Base-by-base conservation (phyloP, 345 rosid genomes). In the Moringa oleifera region DNA sequence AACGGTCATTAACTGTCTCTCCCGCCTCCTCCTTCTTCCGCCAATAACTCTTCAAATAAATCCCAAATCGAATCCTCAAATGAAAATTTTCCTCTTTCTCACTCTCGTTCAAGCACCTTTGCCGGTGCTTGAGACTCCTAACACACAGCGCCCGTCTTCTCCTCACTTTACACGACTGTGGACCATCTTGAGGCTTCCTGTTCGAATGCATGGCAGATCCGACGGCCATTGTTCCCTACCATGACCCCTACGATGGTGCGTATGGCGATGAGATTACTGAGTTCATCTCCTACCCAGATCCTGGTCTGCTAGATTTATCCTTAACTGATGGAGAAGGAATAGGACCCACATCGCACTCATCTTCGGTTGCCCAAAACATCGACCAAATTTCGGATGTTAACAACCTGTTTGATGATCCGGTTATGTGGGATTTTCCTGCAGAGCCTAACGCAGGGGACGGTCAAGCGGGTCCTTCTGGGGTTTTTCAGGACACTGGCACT, bases 1-100 rank as follows among this genome's bases (percentile, higher is more conserved):
- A 78, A 73, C 73, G 82, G 80, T 75, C 59, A 36, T 51, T 68
- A 78, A 78, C 83, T 63, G 71, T 73, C 73, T 17, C 67, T 55
- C 53, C 65, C 77, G 65, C 74, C 73, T 37, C 25, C 57, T 55
- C 24, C 59, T 5, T 33, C 37, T 33, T 33, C 37, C 37, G 5
- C 37, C 37, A 4, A 5, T 11, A 33, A 33, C 5, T 11, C 37
- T 11, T 33, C 11, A 18, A 25, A 0, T 46, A 22, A 25, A 18
- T 7, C 61, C 22, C 41, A 20, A 22, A 51, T 19, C 7, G 22
- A 56, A 53, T n/a, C 13, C 47, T 41, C 47, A 23, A 46, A 18
- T 12, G 31, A 0, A 60, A 47, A 23, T 45, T 13, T 28, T 24
- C 0, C 0, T 24, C 46, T 11, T 15, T 53, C 55, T 21, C 60